Conservation (phyloP, 1,284 basidiomycete species). For the Tilletia indica region DNA sequence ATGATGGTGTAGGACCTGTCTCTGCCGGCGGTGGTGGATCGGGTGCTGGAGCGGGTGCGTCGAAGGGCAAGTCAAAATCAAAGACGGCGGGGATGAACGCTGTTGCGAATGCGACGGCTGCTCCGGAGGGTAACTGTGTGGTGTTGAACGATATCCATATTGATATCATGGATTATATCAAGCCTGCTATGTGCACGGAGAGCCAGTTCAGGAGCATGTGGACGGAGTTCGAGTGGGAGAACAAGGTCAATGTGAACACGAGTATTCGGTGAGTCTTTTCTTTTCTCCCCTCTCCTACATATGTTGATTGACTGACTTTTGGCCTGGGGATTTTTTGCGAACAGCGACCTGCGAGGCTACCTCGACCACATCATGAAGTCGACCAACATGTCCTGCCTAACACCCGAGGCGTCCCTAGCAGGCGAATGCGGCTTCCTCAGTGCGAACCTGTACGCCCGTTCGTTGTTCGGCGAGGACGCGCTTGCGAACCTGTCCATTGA, state of each 20-base stretch:
- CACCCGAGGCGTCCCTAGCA: constrained; percentile 82
- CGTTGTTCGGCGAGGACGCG: constrained; percentile 93
- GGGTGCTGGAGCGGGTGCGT: not conserved
- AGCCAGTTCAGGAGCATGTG: constrained; percentile 83
- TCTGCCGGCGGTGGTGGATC: not conserved
- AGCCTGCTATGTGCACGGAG: constrained; percentile 93
- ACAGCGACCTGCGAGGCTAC: constrained; percentile 71
- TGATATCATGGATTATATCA: constrained; percentile 99
- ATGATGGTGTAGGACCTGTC: constrained; percentile 63
- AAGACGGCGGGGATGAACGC: not conserved
- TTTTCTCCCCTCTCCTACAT: constrained; percentile 18
- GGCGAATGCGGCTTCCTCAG: constrained; percentile 91
- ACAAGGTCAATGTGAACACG: constrained; percentile 87
- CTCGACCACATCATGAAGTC: constrained; percentile 77
- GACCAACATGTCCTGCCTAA: constrained; percentile 95
- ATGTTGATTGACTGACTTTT: constrained; percentile 39
- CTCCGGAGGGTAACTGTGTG: constrained; percentile 66
- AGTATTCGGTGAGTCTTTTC: constrained; percentile 66
- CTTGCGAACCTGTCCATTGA: constrained; percentile 94
- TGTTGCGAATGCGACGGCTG: constrained; percentile 18
- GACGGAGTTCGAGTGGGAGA: constrained; percentile 99
- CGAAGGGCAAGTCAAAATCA: constrained; percentile 35
- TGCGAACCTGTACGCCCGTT: constrained; percentile 88
- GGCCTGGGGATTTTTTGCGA: constrained; percentile 37
- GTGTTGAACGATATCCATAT: constrained; percentile 97